Conservation (phyloP, 73 alveolate species). For the Paramecium tetraurelia region DNA sequence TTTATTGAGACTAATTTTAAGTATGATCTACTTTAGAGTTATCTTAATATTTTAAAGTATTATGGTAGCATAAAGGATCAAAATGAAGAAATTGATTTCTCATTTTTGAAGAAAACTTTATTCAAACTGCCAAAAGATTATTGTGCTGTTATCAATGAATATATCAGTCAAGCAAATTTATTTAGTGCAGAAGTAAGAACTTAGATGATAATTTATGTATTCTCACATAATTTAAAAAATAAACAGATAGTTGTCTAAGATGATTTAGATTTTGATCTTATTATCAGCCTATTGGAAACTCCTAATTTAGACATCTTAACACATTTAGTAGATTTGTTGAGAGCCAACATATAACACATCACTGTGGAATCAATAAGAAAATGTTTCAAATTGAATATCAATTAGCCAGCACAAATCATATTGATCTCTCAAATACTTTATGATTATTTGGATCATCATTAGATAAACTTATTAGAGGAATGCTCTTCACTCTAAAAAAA, state of each 20-base stretch:
- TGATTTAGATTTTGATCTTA: neutral
- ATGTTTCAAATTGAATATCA: neutral
- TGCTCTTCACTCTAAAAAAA: neutral
- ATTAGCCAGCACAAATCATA: neutral
- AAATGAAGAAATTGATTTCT: neutral
- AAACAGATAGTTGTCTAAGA: neutral
- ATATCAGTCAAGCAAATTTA: neutral
- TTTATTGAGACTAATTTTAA: neutral
- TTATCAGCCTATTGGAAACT: neutral
- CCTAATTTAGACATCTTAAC: neutral
- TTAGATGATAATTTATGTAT: neutral
- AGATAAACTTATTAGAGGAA: neutral
- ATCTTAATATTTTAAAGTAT: neutral
- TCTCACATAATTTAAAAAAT: neutral
- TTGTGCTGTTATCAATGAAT: neutral
- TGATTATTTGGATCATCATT: constrained; percentile 5
- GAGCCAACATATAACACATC: neutral
- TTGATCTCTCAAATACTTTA: neutral
- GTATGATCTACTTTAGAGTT: neutral
- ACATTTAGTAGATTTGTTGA: neutral
- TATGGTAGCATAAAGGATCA: neutral
- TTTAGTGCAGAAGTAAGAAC: neutral
- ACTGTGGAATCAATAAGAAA: neutral
- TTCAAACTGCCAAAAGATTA: neutral
- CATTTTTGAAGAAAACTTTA: neutral